Conservation (phyloP, 148 eudicot species). For the Rheum nobile region DNA sequence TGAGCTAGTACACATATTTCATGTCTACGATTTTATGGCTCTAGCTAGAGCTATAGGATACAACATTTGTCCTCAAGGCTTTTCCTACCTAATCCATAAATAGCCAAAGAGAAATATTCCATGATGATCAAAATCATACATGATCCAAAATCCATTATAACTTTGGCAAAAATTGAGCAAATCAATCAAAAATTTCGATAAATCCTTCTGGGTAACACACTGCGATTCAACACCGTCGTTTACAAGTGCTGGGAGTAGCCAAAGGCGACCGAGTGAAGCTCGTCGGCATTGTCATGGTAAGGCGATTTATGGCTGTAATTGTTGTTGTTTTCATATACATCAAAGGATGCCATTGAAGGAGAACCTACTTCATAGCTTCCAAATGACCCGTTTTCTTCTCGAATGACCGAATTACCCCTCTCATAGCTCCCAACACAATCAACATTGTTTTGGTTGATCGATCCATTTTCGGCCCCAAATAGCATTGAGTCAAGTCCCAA, state of each 20-base stretch:
- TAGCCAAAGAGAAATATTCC: background rate
- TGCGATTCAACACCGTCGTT: background rate
- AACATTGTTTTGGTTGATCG: constrained; percentile 13
- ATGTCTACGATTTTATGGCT: background rate
- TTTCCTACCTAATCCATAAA: background rate
- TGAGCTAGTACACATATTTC: background rate
- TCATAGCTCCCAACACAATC: no score
- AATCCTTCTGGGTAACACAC: no score
- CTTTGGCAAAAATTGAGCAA: background rate
- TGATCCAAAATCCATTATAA: background rate
- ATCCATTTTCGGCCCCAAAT: constrained; percentile 16
- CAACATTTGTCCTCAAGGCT: background rate
- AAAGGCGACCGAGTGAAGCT: constrained; percentile 64
- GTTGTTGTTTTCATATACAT: constrained; percentile 22
- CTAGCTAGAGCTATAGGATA: background rate
- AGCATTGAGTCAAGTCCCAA: constrained; percentile 18
- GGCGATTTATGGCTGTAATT: constrained; percentile 29
- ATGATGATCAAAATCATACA: background rate
- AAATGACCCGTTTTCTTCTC: constrained; percentile 40
- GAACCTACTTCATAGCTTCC: constrained; percentile 47
- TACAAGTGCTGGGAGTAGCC: constrained; percentile 42
- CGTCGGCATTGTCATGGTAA: constrained; percentile 41
- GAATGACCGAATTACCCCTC: constrained; percentile 3
- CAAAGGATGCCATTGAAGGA: constrained; percentile 44
- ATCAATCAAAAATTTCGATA: background rate